Conservation (phyloP, 306 rosid genomes). For the Cucumis cinereus region DNA sequence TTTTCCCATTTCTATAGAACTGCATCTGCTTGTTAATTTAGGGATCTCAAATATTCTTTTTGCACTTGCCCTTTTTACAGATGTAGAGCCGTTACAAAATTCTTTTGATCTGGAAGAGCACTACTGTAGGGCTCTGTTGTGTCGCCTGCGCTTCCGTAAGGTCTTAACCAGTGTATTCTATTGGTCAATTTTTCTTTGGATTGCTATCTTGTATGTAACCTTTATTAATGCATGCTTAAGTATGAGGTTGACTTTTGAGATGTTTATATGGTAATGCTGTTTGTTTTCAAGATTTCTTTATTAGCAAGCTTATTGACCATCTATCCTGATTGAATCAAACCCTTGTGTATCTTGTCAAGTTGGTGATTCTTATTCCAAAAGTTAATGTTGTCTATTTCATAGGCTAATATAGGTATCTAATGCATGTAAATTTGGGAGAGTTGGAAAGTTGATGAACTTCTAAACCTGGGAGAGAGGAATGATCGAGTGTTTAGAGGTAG, state of each 20-base stretch:
- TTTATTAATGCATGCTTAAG: background rate
- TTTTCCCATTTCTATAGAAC: conserved; percentile 9
- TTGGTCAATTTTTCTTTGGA: background rate
- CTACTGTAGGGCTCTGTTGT: conserved; percentile 84
- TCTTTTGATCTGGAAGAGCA: conserved; percentile 77
- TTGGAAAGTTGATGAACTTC: background rate
- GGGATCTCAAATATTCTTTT: background rate
- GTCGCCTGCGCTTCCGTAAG: conserved; percentile 99
- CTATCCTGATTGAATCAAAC: background rate
- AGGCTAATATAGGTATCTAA: background rate
- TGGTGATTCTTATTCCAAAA: background rate
- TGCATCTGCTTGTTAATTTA: conserved; percentile 13
- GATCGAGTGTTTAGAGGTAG: no score
- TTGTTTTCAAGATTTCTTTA: background rate
- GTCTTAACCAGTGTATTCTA: conserved; percentile 63
- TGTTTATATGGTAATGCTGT: background rate
- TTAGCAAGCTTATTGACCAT: background rate
- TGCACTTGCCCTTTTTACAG: conserved; percentile 35
- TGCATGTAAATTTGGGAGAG: background rate
- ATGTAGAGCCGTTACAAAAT: conserved; percentile 61
- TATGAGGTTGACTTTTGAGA: background rate
- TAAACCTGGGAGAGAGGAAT: background rate
- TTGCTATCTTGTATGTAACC: background rate
- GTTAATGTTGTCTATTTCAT: background rate
- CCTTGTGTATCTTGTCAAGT: background rate